phyloP scores from a whole-genome alignment of 148 eudicot genomes.

The Pharnaceum exiguum region DNA sequence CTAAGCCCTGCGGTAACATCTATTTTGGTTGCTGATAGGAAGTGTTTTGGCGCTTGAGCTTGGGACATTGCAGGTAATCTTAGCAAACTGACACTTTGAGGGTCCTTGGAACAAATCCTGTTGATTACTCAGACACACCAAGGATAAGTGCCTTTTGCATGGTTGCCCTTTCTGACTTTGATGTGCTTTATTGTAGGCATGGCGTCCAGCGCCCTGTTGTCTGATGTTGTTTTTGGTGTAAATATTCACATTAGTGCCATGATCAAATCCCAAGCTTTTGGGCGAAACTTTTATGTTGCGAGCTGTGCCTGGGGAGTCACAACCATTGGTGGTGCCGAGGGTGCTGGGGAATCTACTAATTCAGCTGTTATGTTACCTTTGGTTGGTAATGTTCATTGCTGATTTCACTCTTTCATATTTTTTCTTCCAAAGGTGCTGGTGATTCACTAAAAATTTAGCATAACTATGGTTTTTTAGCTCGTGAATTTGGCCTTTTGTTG shows the following conservation, averaged over 20 bases:
- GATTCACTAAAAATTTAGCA: conserved; percentile 70
- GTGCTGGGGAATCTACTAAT: conserved; percentile 94
- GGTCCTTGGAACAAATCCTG: conserved; percentile 84
- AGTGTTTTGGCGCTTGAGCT: conserved; percentile 92
- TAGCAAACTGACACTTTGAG: conserved; percentile 91
- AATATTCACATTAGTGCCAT: conserved; percentile 84
- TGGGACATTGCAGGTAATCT: conserved; percentile 96
- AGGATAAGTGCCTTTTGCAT: conserved; percentile 77
- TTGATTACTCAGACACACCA: conserved; percentile 86
- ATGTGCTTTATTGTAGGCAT: conserved; percentile 81
- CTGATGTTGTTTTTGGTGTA: conserved; percentile 79
- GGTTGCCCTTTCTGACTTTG: conserved; percentile 73
- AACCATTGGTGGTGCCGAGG: conserved; percentile 89
- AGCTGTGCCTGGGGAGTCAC: conserved; percentile 99
- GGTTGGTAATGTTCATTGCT: conserved; percentile 87
- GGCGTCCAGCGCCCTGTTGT: conserved; percentile 87
- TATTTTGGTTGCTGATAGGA: conserved; percentile 86
- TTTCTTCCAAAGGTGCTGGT: conserved; percentile 97
- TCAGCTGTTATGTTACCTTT: conserved; percentile 92
- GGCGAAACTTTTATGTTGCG: conserved; percentile 68
- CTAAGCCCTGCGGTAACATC: conserved; percentile 91
- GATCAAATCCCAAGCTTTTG: conserved; percentile 93
- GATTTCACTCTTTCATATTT: conserved; percentile 84
- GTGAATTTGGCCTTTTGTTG: too few relatives aligned
- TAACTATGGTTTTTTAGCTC: conserved; percentile 15